These are phyloP conservation scores for Didymella pinodella DNA, from an alignment of 2,329 filamentous ascomycete genomes.

Conservation along the genomic window DNA sequence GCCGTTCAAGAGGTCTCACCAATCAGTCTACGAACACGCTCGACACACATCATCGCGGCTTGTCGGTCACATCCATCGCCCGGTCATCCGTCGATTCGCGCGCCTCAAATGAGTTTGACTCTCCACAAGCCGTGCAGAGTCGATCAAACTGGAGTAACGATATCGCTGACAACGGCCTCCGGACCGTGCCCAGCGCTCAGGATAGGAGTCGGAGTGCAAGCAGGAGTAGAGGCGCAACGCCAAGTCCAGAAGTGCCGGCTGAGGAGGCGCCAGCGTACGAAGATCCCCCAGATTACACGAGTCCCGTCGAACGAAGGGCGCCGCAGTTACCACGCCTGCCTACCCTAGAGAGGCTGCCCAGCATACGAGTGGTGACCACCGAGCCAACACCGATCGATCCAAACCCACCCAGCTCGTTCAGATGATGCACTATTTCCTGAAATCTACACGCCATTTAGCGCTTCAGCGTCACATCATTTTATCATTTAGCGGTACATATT, in stretches of 20 bases:
- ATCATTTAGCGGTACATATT: conserved; percentile 14
- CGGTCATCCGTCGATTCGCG: conserved; percentile 47
- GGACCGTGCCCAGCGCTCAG: conserved; percentile 52
- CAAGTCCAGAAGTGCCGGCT: conserved; percentile 38
- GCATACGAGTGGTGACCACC: conserved; percentile 55
- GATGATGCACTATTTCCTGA: conserved; percentile 5
- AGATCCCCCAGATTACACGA: conserved; percentile 59
- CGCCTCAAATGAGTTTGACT: conserved; percentile 50
- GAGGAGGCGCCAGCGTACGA: conserved; percentile 53
- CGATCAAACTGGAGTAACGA: conserved; percentile 29
- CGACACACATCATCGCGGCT: conserved; percentile 52
- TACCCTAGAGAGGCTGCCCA: conserved; percentile 52
- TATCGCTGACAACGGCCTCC: conserved; percentile 51
- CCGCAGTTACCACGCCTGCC: conserved; percentile 44
- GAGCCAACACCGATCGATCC: conserved; percentile 39
- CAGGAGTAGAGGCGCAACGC: conserved; percentile 33
- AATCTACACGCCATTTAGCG: conserved; percentile 3
- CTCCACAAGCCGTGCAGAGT: conserved; percentile 35
- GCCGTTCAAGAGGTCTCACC: conserved; percentile 35
- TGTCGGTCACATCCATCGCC: conserved; percentile 53
- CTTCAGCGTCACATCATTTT: neutral
- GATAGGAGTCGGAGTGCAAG: conserved; percentile 46
- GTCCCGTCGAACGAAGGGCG: conserved; percentile 47
- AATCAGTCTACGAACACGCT: conserved; percentile 33
- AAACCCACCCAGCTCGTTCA: conserved; percentile 20